Base-by-base conservation (phyloP, 2,329 filamentous ascomycete genomes). In the Fusarium sp. region DNA sequence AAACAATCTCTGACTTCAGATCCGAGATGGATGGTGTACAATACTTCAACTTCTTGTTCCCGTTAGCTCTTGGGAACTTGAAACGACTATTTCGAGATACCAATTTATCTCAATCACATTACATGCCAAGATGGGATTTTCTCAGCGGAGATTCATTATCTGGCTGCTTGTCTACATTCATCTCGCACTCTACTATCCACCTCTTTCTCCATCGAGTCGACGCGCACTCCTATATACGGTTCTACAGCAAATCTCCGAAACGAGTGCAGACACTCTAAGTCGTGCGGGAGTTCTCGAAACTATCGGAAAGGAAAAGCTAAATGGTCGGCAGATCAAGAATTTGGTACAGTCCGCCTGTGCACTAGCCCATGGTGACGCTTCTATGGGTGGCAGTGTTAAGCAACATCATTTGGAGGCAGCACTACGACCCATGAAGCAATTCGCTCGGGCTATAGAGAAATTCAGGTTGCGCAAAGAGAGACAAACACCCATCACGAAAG, bases 31-130 rank as follows among this genome's bases (percentile, higher is more conserved):
- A 4, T 16, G 0, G 0, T 0, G 20, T 4, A 3, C 24, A 29
- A 5, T 3, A 16, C 0, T 46, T 29, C 7, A 29, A 21, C 7
- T 46, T 46, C 3, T 0, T 46, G 1, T 46, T 46, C 11, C 42
- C 26, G 8, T 6, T 46, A 0, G 26, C 42, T 21, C 42, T 46
- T 16, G 20, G 6, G 0, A 46, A 46, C n/a, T 16, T 46, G 13
- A 46, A 46, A 2, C 26, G 26, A 11, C 42, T 46, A 8, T 46
- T 46, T 2, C 13, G 24, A 0, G 42, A 44, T 12, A 2, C 3
- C 1, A 0, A 2, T 8, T 3, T 44, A 0, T 13, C 42, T 0
- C 8, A 8, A 4, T 2, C 42, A 0, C 24, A 28, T 5, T 47
- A 1, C 28, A 23, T 23, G 28, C 28, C 20, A n/a, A 31, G 28